A percentile compares a stretch with the other conserved stretches of the same genome.
phyloP scores from a whole-genome alignment of 768 basidiomycete genomes.

The Rhizopogon vinicolor region DNA sequence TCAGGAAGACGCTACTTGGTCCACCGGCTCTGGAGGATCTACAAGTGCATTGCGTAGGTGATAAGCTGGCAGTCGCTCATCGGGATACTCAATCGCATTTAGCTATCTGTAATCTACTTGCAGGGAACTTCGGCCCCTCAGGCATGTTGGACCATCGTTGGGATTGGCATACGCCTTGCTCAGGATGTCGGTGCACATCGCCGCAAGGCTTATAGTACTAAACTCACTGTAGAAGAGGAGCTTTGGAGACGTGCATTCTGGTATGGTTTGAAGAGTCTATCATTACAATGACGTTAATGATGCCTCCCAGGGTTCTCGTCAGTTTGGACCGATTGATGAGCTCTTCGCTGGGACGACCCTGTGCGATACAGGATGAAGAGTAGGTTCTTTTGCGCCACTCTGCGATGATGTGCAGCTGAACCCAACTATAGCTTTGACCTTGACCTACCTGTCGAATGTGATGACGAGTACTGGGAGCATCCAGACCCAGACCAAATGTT shows the following conservation, averaged over 20 bases:
- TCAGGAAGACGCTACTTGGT: slow-evolving; percentile 52
- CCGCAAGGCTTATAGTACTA: slow-evolving; percentile 25
- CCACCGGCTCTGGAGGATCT: slow-evolving; percentile 64
- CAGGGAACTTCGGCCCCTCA: slow-evolving; percentile 58
- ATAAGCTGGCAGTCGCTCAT: slow-evolving; percentile 4
- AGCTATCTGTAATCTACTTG: slow-evolving; percentile 54
- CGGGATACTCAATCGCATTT: neutral
- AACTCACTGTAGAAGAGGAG: slow-evolving; percentile 46
- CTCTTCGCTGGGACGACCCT: slow-evolving; percentile 58
- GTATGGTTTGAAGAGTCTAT: slow-evolving; percentile 18
- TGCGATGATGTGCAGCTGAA: neutral
- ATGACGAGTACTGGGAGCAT: slow-evolving; percentile 65
- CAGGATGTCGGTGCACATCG: slow-evolving; percentile 59
- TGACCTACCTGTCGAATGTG: slow-evolving; percentile 59
- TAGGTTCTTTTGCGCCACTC: slow-evolving; percentile 25
- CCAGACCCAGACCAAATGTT: slow-evolving; percentile 45
- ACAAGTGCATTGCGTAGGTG: slow-evolving; percentile 58
- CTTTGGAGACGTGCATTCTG: slow-evolving; percentile 56
- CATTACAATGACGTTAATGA: neutral
- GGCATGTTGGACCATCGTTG: slow-evolving; percentile 63
- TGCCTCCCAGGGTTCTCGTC: slow-evolving; percentile 22
- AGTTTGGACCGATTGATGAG: slow-evolving; percentile 29
- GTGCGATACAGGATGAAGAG: slow-evolving; percentile 70
- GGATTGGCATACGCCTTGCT: slow-evolving; percentile 52
- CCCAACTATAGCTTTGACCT: slow-evolving; percentile 47